phyloP scores from a whole-genome alignment of 768 basidiomycete species.

The Leucocoprinus leucothites region DNA sequence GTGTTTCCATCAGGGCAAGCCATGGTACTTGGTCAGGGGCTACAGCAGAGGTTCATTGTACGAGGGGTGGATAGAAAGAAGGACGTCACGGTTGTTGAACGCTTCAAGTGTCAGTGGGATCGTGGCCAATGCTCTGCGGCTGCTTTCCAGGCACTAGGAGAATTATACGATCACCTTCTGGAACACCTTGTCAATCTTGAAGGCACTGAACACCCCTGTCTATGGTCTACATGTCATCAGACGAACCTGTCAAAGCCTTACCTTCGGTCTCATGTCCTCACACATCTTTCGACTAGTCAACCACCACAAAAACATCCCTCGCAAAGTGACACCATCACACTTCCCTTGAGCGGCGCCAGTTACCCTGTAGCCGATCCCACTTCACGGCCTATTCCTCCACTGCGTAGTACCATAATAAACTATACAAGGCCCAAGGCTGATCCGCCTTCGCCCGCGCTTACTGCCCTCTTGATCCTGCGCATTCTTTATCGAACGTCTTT shows the following conservation, averaged over 20 bases:
- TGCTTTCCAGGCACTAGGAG: slow-evolving; percentile 49
- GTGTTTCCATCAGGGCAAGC: slow-evolving; percentile 87
- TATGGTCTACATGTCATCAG: slow-evolving; percentile 70
- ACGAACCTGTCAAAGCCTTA: slow-evolving; percentile 41
- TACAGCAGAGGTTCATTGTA: slow-evolving; percentile 79
- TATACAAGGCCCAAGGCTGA: slow-evolving; percentile 59
- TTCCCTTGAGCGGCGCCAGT: slow-evolving; percentile 51
- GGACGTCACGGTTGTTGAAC: slow-evolving; percentile 52
- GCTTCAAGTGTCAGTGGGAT: slow-evolving; percentile 79
- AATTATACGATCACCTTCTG: slow-evolving; percentile 72
- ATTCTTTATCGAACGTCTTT: slow-evolving; percentile 81
- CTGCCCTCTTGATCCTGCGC: slow-evolving; percentile 79
- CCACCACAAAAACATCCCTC: slow-evolving; percentile 56
- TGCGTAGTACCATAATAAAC: slow-evolving; percentile 57
- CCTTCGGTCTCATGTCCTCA: slow-evolving; percentile 69
- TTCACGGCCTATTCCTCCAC: slow-evolving; percentile 64
- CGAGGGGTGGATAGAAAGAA: slow-evolving; percentile 76
- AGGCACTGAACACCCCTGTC: slow-evolving; percentile 43
- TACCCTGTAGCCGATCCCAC: slow-evolving; percentile 66
- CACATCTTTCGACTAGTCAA: slow-evolving; percentile 67
- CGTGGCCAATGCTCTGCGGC: slow-evolving; percentile 49
- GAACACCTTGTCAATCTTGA: slow-evolving; percentile 50
- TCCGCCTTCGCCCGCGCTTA: slow-evolving; percentile 71
- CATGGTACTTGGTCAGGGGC: slow-evolving; percentile 72
- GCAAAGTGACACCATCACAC: slow-evolving; percentile 71